Conservation (phyloP, 108 stramenopile genomes). For the Fragilariopsis cylindrus region DNA sequence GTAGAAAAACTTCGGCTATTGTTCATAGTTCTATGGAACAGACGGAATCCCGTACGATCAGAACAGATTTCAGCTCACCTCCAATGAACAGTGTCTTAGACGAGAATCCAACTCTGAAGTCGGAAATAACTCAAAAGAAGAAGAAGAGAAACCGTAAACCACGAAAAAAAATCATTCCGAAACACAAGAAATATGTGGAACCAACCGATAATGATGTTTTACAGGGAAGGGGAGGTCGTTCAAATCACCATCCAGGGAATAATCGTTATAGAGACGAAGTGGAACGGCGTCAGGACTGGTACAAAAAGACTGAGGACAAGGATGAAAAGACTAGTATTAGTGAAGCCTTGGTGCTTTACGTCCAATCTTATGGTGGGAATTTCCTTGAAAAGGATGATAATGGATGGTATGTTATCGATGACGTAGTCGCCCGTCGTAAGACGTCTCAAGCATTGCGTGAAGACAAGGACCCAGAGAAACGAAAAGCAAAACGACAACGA, state of each 20-base stretch:
- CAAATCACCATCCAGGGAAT: constrained; percentile 58
- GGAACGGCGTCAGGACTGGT: constrained; percentile 34
- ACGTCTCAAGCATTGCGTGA: constrained; percentile 52
- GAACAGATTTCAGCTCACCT: constrained; percentile 2
- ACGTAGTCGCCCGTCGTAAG: constrained; percentile 46
- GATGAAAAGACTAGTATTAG: constrained; percentile 45
- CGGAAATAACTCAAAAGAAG: not conserved
- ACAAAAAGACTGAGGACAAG: constrained; percentile 36
- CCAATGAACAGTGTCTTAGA: not conserved
- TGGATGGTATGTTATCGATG: constrained; percentile 33
- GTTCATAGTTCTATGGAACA: not conserved
- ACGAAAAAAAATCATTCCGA: constrained; percentile 36
- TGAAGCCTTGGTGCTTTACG: constrained; percentile 36
- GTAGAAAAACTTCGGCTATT: not conserved
- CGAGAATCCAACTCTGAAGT: not conserved
- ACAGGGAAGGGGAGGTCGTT: constrained; percentile 46
- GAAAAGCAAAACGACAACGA: constrained; percentile 39
- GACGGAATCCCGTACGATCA: not conserved
- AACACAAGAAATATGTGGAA: constrained; percentile 31
- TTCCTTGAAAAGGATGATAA: constrained; percentile 49
- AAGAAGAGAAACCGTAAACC: constrained; percentile 37
- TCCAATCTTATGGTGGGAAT: constrained; percentile 38
- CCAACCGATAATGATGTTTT: constrained; percentile 35
- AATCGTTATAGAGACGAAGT: constrained; percentile 43
- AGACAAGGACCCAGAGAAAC: constrained; percentile 48